phyloP scores from a whole-genome alignment of 2,329 filamentous ascomycete genomes.

The Plenodomus lindquistii region DNA sequence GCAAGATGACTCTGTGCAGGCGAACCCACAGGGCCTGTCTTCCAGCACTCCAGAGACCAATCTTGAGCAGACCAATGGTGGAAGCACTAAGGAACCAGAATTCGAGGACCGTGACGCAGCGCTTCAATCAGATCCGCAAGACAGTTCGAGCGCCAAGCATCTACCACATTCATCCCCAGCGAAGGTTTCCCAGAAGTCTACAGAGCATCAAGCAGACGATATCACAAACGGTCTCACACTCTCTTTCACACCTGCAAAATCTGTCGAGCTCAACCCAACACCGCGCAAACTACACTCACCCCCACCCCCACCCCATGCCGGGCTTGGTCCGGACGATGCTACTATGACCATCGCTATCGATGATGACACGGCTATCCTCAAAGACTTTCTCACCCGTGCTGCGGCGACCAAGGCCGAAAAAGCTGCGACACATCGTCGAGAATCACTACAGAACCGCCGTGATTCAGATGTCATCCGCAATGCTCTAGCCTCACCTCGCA shows the following conservation, averaged over 20 bases:
- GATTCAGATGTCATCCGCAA: constrained; percentile 53
- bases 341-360: constrained; percentile 44
- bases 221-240: constrained; percentile 41
- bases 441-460: constrained; percentile 51
- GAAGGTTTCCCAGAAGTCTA: not conserved
- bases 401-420: constrained; percentile 51
- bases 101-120: not conserved
- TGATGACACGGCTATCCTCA: constrained; percentile 54
- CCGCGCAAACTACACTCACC: constrained; percentile 33
- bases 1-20: not conserved
- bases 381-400: constrained; percentile 55
- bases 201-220: constrained; percentile 11
- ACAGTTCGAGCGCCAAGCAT: not conserved
- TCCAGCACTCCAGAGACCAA: not conserved
- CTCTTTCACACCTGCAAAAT: constrained; percentile 15
- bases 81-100: not conserved
- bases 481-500: constrained; percentile 52
- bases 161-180: not conserved
- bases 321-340: constrained; percentile 30
- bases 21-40: not conserved
- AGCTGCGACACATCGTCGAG: constrained; percentile 41
- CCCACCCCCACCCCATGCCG: constrained; percentile 29
- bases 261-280: constrained; percentile 14
- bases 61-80: not conserved
- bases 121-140: not conserved